phyloP scores from a whole-genome alignment of 352 stramenopile genomes.

The Globisporangium cederbergense region DNA sequence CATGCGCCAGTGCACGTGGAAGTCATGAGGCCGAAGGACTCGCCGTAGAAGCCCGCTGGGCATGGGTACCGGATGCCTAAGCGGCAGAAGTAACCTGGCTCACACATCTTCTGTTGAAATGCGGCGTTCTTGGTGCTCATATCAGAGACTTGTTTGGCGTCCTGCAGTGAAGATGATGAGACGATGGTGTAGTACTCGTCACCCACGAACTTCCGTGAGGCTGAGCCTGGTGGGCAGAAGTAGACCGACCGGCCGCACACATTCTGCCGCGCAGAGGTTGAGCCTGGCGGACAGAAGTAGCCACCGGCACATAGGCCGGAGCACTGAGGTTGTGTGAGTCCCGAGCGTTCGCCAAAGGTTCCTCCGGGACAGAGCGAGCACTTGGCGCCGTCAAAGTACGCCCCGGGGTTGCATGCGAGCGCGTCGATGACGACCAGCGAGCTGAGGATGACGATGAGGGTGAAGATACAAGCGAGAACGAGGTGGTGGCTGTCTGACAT shows the following conservation, averaged over 20 bases:
- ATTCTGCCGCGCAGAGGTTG: constrained; percentile 44
- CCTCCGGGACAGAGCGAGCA: constrained; percentile 49
- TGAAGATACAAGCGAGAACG: neutral
- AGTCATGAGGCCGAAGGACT: constrained; percentile 27
- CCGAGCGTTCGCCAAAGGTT: constrained; percentile 38
- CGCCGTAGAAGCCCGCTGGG: constrained; percentile 44
- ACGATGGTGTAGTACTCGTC: constrained; percentile 55
- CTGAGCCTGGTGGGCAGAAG: constrained; percentile 56
- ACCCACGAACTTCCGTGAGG: constrained; percentile 32
- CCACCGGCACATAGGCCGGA: constrained; percentile 45
- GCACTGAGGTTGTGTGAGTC: constrained; percentile 34
- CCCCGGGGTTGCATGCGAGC: constrained; percentile 40
- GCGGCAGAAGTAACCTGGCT: constrained; percentile 64
- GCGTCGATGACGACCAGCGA: constrained; percentile 2
- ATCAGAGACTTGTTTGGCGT: neutral
- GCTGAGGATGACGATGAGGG: neutral
- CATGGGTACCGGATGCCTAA: constrained; percentile 54
- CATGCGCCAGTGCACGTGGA: constrained; percentile 39
- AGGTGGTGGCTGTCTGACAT: neutral
- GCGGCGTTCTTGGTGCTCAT: constrained; percentile 8
- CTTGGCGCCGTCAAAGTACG: constrained; percentile 37
- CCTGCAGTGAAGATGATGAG: constrained; percentile 18
- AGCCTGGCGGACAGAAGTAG: constrained; percentile 60
- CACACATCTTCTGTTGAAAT: constrained; percentile 26
- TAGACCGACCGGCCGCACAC: constrained; percentile 45